These are phyloP conservation scores for Knufia fluminis DNA, from an alignment of 2,329 filamentous ascomycete genomes.

Conservation along the genomic window DNA sequence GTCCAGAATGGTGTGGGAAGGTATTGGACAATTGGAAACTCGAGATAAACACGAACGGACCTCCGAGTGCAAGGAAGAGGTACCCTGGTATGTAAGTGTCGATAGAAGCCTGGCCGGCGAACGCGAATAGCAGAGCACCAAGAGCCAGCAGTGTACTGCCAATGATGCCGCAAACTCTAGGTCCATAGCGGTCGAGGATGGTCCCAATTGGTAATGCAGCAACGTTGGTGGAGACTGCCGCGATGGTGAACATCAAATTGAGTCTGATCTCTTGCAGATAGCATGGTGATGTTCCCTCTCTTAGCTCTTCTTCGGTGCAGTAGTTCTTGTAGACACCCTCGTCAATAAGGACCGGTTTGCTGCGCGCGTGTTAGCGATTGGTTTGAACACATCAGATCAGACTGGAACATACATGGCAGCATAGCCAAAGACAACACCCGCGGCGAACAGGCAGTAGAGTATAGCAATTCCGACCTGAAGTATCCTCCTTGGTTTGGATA, in stretches of 20 bases:
- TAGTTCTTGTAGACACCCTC: conserved; percentile 61
- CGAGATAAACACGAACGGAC: conserved; percentile 72
- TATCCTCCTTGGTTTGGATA: conserved; percentile 44
- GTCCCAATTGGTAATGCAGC: conserved; percentile 77
- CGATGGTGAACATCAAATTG: conserved; percentile 88
- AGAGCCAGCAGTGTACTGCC: conserved; percentile 59
- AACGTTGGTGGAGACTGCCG: conserved; percentile 80
- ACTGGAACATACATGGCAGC: too few species aligned
- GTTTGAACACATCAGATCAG: too few species aligned
- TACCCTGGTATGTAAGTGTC: conserved; percentile 70
- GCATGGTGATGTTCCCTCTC: conserved; percentile 44
- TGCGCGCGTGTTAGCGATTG: too few species aligned
- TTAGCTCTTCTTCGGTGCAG: conserved; percentile 48
- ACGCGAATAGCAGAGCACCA: conserved; percentile 66
- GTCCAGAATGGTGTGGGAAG: conserved; percentile 64
- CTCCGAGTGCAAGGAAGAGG: conserved; percentile 66
- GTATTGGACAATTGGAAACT: conserved; percentile 79
- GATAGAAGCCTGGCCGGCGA: conserved; percentile 54
- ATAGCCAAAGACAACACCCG: conserved; percentile 75
- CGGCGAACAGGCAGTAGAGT: conserved; percentile 64
- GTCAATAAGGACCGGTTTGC: conserved; percentile 66
- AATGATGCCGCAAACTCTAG: conserved; percentile 63
- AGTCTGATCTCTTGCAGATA: conserved; percentile 53
- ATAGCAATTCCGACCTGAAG: conserved; percentile 62
- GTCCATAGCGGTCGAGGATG: conserved; percentile 73